Conservation (phyloP, 2,329 filamentous ascomycete genomes). For the Calonectria pauciramosa region DNA sequence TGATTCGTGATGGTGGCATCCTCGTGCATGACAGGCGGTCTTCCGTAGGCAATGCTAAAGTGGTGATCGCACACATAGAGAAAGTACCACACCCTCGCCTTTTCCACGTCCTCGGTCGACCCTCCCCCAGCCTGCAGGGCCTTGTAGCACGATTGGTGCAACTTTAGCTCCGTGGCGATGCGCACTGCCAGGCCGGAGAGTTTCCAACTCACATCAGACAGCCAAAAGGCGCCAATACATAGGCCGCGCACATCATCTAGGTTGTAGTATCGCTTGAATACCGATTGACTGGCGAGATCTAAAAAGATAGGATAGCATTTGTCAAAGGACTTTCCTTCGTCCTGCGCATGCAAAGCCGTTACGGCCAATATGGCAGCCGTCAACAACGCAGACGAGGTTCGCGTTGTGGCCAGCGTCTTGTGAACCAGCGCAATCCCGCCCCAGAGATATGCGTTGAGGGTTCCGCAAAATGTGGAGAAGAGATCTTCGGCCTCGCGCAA, state of each 20-base stretch:
- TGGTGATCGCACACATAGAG: constrained; percentile 77
- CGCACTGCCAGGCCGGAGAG: constrained; percentile 71
- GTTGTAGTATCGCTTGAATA: constrained; percentile 67
- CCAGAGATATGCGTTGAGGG: constrained; percentile 51
- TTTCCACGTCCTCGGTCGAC: constrained; percentile 64
- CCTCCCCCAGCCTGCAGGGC: constrained; percentile 51
- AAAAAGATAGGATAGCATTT: constrained; percentile 71
- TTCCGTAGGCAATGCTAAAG: constrained; percentile 72
- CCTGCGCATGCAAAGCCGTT: constrained; percentile 48
- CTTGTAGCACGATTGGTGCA: constrained; percentile 67
- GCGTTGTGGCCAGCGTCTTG: constrained; percentile 43
- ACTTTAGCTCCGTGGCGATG: constrained; percentile 69
- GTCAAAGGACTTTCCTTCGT: constrained; percentile 63
- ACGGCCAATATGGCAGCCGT: constrained; percentile 51
- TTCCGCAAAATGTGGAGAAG: constrained; percentile 45
- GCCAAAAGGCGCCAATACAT: constrained; percentile 75
- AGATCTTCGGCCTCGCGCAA: constrained; percentile 45
- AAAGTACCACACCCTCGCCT: constrained; percentile 73
- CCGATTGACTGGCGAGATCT: constrained; percentile 67
- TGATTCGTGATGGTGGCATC: constrained; percentile 69
- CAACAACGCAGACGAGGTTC: constrained; percentile 47
- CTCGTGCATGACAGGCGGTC: constrained; percentile 72
- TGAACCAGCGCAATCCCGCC: constrained; percentile 49
- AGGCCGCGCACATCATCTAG: constrained; percentile 72
- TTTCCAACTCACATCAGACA: constrained; percentile 69